phyloP scores from a whole-genome alignment of 2,329 filamentous ascomycete genomes.

The Calonectria henricotiae region DNA sequence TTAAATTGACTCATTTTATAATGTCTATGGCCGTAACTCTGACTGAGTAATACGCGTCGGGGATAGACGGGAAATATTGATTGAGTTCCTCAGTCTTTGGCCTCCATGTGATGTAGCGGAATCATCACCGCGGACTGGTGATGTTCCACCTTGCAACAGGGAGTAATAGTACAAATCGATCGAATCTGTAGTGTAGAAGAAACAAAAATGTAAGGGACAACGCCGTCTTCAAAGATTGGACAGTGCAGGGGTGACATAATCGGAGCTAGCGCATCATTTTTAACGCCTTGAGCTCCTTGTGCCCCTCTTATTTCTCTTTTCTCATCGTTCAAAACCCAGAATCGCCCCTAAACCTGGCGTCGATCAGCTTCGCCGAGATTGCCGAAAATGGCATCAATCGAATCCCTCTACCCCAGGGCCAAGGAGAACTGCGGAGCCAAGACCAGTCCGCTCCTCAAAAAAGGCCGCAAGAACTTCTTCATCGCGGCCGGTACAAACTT shows the following conservation, averaged over 20 bases:
- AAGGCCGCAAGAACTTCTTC: slow-evolving; percentile 40
- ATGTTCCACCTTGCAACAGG: not conserved
- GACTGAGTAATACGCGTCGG: no score
- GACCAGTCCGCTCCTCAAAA: slow-evolving; percentile 32
- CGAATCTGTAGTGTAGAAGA: not conserved
- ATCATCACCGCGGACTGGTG: no score
- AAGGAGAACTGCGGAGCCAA: slow-evolving; percentile 30
- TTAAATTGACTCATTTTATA: not conserved
- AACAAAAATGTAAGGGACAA: not conserved
- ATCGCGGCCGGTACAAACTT: slow-evolving; percentile 41
- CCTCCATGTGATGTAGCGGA: no score
- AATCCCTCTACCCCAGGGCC: slow-evolving; percentile 40
- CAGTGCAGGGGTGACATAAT: not conserved
- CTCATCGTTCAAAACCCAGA: not conserved
- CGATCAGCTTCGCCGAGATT: slow-evolving; percentile 11
- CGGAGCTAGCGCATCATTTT: slow-evolving; percentile 10
- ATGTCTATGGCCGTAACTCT: no score
- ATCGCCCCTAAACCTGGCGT: not conserved
- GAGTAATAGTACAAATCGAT: not conserved
- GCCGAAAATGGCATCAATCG: slow-evolving; percentile 28
- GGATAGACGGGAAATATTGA: no score
- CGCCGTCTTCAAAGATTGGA: not conserved
- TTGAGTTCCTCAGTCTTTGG: no score
- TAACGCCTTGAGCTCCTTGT: not conserved
- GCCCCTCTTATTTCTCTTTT: not conserved